phyloP scores from a whole-genome alignment of 106 monocot species.

The Allium cepa region DNA sequence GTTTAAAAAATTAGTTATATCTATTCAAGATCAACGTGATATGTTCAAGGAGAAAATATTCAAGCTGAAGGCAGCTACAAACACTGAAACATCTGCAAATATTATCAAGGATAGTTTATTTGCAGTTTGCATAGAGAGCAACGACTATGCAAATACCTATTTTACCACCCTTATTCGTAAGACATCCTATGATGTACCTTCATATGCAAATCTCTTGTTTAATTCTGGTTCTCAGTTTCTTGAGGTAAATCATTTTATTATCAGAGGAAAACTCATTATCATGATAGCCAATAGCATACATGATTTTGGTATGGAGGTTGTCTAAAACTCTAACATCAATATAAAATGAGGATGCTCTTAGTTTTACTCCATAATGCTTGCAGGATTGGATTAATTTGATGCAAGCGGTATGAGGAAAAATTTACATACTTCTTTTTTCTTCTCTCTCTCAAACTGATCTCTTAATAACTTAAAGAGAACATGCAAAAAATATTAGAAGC shows the following conservation, averaged over 20 bases:
- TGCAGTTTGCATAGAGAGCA: constrained; percentile 32
- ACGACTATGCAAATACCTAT: constrained; percentile 65
- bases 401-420: too few species aligned
- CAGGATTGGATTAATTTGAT: too few species aligned
- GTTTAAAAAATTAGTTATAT: neutral
- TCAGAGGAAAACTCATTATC: too few species aligned
- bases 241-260: constrained; percentile 18
- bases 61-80: constrained; percentile 32
- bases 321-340: too few species aligned
- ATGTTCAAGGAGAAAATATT: constrained; percentile 38
- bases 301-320: too few species aligned
- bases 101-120: constrained; percentile 26
- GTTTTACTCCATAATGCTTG: too few species aligned
- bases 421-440: too few species aligned
- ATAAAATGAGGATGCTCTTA: too few species aligned
- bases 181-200: constrained; percentile 28
- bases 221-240: constrained; percentile 28
- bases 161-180: constrained; percentile 32
- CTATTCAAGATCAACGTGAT: constrained; percentile 2
- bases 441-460: too few species aligned
- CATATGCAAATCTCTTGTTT: constrained; percentile 39
- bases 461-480: too few species aligned
- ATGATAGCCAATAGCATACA: too few species aligned
- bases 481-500: too few species aligned
- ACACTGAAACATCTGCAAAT: constrained; percentile 15